A percentile compares a stretch with the other conserved stretches of the same genome.
Conservation (phyloP, 345 rosid species). For the Salix koriyanagi region DNA sequence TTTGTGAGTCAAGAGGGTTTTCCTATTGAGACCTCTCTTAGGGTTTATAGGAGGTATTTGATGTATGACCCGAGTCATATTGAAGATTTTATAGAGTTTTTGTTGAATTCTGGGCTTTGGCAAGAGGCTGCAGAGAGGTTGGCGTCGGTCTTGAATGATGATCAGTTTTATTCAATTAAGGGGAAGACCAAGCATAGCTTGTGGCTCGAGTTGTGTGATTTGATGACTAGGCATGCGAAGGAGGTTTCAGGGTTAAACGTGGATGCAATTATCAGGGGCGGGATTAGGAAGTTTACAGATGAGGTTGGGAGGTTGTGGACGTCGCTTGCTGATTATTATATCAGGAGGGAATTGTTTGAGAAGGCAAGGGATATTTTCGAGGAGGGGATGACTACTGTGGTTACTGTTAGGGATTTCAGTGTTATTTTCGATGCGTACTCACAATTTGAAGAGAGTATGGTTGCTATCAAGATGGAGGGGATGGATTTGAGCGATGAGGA, state of each 20-base stretch:
- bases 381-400: slow-evolving; percentile 94
- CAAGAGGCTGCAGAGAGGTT: slow-evolving; percentile 84
- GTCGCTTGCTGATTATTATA: slow-evolving; percentile 90
- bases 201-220: slow-evolving; percentile 92
- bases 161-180: slow-evolving; percentile 70
- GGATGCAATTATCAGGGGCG: slow-evolving; percentile 93
- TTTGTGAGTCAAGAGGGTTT: slow-evolving; percentile 84
- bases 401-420: slow-evolving; percentile 88
- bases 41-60: slow-evolving; percentile 90
- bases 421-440: slow-evolving; percentile 87
- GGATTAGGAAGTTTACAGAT: slow-evolving; percentile 83
- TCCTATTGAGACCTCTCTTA: slow-evolving; percentile 84
- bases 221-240: slow-evolving; percentile 76
- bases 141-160: slow-evolving; percentile 89
- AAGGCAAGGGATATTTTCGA: slow-evolving; percentile 90
- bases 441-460: slow-evolving; percentile 77
- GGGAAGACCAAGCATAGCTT: slow-evolving; percentile 83
- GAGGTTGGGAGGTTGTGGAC: slow-evolving; percentile 97
- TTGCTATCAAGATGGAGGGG: slow-evolving; percentile 62
- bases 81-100: slow-evolving; percentile 87
- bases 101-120: slow-evolving; percentile 78
- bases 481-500: slow-evolving; percentile 63
- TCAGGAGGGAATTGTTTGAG: slow-evolving; percentile 76
- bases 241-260: slow-evolving; percentile 87
- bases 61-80: slow-evolving; percentile 91